Percentiles rank a stretch among this genome's conserved stretches.
Evolutionary conservation across 2,329 filamentous ascomycete genomes (phyloP).

Genomic region (Myriosclerotinia duriaeana): DNA sequence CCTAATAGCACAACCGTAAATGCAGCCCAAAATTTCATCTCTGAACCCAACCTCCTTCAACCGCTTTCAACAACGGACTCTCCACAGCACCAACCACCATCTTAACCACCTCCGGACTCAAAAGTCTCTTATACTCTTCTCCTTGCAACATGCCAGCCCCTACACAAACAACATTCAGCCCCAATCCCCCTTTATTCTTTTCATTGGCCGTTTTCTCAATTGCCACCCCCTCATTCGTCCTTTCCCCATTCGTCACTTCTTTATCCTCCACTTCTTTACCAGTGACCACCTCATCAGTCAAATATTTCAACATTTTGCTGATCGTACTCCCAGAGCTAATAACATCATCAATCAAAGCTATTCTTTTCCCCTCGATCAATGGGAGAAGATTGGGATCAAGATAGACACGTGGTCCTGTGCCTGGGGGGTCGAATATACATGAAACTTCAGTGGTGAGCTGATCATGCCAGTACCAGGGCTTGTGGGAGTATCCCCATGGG

Average conservation of each 20-base stretch:
- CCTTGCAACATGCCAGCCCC: conserved; percentile 10
- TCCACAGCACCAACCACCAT: background rate
- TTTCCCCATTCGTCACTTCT: background rate
- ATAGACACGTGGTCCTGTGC: background rate
- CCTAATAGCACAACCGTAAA: background rate
- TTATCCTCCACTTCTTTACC: background rate
- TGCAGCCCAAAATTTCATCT: background rate
- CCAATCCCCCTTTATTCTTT: background rate
- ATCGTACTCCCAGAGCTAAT: conserved; percentile 12
- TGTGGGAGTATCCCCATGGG: conserved; percentile 3
- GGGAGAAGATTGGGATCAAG: conserved; percentile 13
- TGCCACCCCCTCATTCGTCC: no score
- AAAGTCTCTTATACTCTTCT: background rate
- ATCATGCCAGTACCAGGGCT: conserved; percentile 9
- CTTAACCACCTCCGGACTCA: background rate
- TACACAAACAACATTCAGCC: conserved; percentile 9
- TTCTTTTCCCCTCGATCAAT: conserved; percentile 5
- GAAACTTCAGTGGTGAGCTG: background rate
- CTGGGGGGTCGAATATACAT: background rate
- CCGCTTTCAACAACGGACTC: conserved; percentile 10
- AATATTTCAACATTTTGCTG: conserved; percentile 2
- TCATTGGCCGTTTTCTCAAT: no score
- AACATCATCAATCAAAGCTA: conserved; percentile 15
- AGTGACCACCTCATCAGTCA: background rate
- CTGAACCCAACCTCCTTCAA: conserved; percentile 6